A percentile compares a stretch with the other conserved stretches of the same genome.
phyloP scores from a whole-genome alignment of 768 basidiomycete genomes.

The Calocera viscosa region DNA sequence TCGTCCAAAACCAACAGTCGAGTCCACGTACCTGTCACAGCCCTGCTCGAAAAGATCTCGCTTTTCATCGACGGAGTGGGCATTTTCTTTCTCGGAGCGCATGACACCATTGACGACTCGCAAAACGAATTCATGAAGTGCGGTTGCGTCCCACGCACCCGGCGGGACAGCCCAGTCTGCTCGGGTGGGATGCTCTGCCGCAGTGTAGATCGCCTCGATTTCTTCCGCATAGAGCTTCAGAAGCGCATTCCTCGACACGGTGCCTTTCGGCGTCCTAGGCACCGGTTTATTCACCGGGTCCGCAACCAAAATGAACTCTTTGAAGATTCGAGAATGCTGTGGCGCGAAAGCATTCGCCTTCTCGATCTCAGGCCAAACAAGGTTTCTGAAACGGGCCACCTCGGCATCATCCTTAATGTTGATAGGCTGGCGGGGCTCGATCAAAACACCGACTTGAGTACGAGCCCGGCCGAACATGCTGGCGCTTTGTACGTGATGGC shows the following conservation, averaged over 20 bases:
- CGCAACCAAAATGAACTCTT: background rate
- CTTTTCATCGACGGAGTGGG: background rate
- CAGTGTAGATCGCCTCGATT: background rate
- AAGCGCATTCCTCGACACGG: background rate
- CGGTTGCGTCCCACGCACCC: background rate
- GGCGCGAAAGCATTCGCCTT: background rate
- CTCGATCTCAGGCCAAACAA: background rate
- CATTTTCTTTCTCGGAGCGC: background rate
- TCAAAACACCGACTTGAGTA: background rate
- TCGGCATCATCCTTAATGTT: background rate
- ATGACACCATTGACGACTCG: background rate
- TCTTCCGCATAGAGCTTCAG: background rate
- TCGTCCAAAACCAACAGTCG: background rate
- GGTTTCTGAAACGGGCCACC: background rate
- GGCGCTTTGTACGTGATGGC: background rate
- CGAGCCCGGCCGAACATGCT: constrained; percentile 1
- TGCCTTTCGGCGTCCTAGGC: background rate
- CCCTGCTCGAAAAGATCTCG: background rate
- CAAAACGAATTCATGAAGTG: background rate
- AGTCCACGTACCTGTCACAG: background rate
- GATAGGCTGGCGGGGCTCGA: background rate
- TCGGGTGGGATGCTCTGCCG: background rate
- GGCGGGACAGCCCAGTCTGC: background rate
- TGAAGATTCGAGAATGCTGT: constrained; percentile 4
- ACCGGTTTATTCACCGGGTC: background rate